A percentile compares a stretch with the other conserved stretches of the same genome.
Evolutionary conservation across 2,329 filamentous ascomycete genomes (phyloP).

Genomic region (Claviceps citrina): DNA sequence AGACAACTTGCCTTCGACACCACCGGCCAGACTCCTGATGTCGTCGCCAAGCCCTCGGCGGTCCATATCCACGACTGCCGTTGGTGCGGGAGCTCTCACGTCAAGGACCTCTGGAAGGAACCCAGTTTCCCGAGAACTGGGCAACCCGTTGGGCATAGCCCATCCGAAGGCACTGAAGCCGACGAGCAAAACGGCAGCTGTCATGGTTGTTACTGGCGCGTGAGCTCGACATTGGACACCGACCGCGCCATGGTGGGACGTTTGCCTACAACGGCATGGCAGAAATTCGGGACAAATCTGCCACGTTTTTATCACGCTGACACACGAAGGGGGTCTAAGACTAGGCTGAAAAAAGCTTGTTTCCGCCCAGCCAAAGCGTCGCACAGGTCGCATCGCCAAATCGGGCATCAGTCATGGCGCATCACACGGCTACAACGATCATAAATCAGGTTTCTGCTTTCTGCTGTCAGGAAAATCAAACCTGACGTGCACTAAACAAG

Average conservation of each 20-base stretch:
- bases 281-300: no score
- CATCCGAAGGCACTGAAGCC: slow-evolving; percentile 1
- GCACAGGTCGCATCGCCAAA: no score
- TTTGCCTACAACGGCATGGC: background rate
- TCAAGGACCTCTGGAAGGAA: slow-evolving; percentile 1
- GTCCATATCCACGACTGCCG: slow-evolving; percentile 10
- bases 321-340: no score
- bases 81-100: slow-evolving; percentile 12
- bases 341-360: no score
- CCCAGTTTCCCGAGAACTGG: background rate
- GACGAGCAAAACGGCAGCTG: slow-evolving; percentile 1
- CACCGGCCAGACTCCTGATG: slow-evolving; percentile 33
- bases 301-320: no score
- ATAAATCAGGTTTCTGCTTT: background rate
- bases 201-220: slow-evolving; percentile 2
- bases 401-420: no score
- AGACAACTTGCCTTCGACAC: slow-evolving; percentile 39
- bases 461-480: background rate
- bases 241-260: background rate
- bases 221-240: background rate
- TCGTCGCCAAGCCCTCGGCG: slow-evolving; percentile 23
- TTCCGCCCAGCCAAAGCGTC: no score
- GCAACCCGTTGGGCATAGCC: background rate
- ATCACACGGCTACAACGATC: background rate
- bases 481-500: background rate